phyloP scores from a whole-genome alignment of 2,329 filamentous ascomycete species.

The Aspergillus ruber region DNA sequence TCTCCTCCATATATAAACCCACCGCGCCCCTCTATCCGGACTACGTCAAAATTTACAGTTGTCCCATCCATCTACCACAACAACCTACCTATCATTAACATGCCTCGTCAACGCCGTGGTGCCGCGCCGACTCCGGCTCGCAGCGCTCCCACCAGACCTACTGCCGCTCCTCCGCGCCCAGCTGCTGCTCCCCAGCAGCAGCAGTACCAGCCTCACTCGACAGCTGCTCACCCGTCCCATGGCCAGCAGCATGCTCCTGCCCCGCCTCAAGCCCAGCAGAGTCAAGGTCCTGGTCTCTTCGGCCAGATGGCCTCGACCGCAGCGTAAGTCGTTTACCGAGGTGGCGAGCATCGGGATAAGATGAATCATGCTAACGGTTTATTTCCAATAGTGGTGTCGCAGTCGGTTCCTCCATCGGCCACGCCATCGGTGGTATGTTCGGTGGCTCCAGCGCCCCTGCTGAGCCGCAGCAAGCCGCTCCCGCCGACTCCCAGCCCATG shows the following conservation, averaged over 20 bases:
- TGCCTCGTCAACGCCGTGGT: constrained; percentile 73
- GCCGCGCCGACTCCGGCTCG: constrained; percentile 45
- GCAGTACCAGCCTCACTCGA: constrained; percentile 64
- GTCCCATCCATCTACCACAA: constrained; percentile 13
- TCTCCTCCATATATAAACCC: constrained; percentile 9
- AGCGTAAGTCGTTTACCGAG: constrained; percentile 63
- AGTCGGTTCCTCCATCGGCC: constrained; percentile 89
- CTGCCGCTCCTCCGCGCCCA: constrained; percentile 52
- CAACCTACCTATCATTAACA: constrained; percentile 37
- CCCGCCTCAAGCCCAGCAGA: constrained; percentile 38
- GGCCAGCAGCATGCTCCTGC: constrained; percentile 46
- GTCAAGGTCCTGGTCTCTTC: constrained; percentile 75
- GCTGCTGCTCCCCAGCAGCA: constrained; percentile 51
- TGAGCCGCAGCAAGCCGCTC: constrained; percentile 46
- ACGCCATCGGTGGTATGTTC: constrained; percentile 88
- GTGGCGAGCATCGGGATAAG: not conserved
- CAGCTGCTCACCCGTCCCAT: constrained; percentile 48
- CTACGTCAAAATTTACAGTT: constrained; percentile 19
- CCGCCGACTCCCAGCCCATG: constrained; percentile 49
- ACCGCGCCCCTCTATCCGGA: constrained; percentile 14
- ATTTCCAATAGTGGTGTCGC: constrained; percentile 72
- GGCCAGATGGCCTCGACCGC: constrained; percentile 97
- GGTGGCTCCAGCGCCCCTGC: constrained; percentile 60
- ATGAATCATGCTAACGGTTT: constrained; percentile 3
- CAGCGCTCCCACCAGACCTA: constrained; percentile 61